A percentile compares a stretch with the other conserved stretches of the same genome.
Evolutionary conservation across 2,329 filamentous ascomycete genomes (phyloP).

Genomic region (Dichotomopilus funicola): DNA sequence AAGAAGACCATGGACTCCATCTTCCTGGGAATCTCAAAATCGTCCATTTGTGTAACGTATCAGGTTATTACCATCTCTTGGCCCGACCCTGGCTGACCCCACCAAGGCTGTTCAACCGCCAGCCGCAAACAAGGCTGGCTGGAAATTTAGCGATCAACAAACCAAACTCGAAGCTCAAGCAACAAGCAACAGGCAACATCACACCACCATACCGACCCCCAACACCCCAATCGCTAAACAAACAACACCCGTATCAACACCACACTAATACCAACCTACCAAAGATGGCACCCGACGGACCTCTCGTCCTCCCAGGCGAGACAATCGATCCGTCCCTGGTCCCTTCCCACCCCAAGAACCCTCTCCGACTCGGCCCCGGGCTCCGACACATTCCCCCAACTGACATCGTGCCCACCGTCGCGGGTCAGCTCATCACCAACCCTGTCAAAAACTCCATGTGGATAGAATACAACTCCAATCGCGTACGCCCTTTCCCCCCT

Average conservation of each 20-base stretch:
- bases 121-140: conserved; percentile 15
- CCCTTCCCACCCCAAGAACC: conserved; percentile 60
- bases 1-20: neutral
- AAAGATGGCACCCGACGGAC: conserved; percentile 49
- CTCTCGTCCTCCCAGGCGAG: conserved; percentile 78
- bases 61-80: neutral
- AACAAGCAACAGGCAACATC: neutral
- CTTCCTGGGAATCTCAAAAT: neutral
- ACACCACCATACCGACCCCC: neutral
- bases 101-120: conserved; percentile 14
- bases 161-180: neutral
- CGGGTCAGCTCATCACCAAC: conserved; percentile 62
- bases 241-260: neutral
- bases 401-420: conserved; percentile 61
- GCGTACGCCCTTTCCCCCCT: conserved; percentile 45
- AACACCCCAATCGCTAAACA: neutral
- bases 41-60: neutral
- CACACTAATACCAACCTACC: neutral
- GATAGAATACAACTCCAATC: conserved; percentile 64
- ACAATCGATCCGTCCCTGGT: conserved; percentile 58
- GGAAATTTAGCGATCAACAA: conserved; percentile 2
- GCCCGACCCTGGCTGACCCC: conserved; percentile 1
- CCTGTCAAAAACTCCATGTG: conserved; percentile 69
- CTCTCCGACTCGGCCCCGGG: conserved; percentile 77
- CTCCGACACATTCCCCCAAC: conserved; percentile 75